These are phyloP conservation scores for Chaetoceros muelleri DNA, from an alignment of 108 stramenopile genomes.

Conservation along the genomic window DNA sequence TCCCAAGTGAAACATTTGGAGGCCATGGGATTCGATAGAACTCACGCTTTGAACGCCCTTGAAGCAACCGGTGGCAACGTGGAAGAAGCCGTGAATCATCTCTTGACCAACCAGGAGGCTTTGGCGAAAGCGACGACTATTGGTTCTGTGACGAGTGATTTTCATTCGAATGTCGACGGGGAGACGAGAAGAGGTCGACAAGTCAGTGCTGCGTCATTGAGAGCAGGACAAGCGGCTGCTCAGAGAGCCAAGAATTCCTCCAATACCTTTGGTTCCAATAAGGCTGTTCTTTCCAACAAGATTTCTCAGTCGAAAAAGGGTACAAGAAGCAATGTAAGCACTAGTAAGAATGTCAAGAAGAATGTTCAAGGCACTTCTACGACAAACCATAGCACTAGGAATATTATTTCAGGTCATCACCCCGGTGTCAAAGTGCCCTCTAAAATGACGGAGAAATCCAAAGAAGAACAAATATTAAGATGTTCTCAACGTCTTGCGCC, in stretches of 20 bases:
- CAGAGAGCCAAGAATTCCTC: conserved; percentile 22
- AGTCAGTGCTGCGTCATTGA: background rate
- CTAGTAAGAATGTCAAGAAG: background rate
- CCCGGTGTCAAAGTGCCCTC: conserved; percentile 66
- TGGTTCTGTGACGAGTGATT: too few relatives aligned
- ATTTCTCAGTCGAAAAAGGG: conserved; percentile 1
- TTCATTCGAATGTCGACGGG: background rate
- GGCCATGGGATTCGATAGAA: conserved; percentile 61
- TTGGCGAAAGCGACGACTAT: conserved; percentile 2
- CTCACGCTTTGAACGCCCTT: conserved; percentile 43
- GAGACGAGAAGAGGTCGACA: background rate
- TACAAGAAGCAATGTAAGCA: conserved; percentile 23
- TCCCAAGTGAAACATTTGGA: conserved; percentile 11
- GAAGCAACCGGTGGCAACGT: conserved; percentile 47
- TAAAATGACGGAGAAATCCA: conserved; percentile 53
- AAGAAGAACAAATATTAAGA: conserved; percentile 67
- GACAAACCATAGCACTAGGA: background rate
- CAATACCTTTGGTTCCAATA: conserved; percentile 9
- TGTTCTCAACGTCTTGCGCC: conserved; percentile 58
- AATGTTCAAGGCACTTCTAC: background rate
- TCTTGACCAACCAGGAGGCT: conserved; percentile 22
- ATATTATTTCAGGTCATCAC: conserved; percentile 11
- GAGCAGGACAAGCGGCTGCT: conserved; percentile 13
- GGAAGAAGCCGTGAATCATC: conserved; percentile 50
- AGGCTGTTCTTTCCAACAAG: conserved; percentile 9